Evolutionary conservation across 2,329 filamentous ascomycete species (phyloP), one percentile per base, ranked within the genome.

Genomic region (Cladorrhinum sp.): DNA sequence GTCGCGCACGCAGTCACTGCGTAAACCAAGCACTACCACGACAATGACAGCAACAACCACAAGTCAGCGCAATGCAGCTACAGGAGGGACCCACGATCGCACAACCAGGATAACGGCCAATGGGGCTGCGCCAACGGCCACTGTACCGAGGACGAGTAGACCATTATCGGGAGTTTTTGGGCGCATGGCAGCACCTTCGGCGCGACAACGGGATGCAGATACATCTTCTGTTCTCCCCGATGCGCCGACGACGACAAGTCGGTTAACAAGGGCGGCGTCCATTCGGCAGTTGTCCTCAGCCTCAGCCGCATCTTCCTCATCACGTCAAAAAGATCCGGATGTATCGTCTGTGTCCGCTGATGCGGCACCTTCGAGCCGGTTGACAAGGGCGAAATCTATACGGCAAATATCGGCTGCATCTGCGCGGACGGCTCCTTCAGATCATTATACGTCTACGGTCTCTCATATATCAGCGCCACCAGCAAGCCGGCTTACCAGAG

Each of bases 1-100:
- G 13, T 52, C 62, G 45, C 77, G 81, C 56, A 74, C 79, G 27
- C 77, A 79, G 18, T 82, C 82, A 2, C 65, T 84, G 59, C 80
- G 81, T 36, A 79, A 79, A 61, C 79, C 75, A 2, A 64, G n/a
- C 8, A 52, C 41, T 53, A 62, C 16, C 38, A 32, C 59, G 1
- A 57, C 58, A 16, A 52, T 49, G 10, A 62, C 69, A 3, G 58
- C 66, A 13, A 49, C 62, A 13, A 50, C 50, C 57, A 56, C 25
- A 48, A 56, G 23, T 18, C 59, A 51, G 23, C 10, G 50, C 0
- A 16, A 29, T 10, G 25, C 25, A 10, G 25, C 25, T 29, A 29
- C 25, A 29, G 25, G 25, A 29, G 25, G 62, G 13, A 55, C 62
- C 27, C 61, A 61, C 12, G 58, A 59, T 13, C 36, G 36, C 6